These are phyloP conservation scores for Botrytis fabae DNA, from an alignment of 2,329 filamentous ascomycete species.

Conservation along the genomic window DNA sequence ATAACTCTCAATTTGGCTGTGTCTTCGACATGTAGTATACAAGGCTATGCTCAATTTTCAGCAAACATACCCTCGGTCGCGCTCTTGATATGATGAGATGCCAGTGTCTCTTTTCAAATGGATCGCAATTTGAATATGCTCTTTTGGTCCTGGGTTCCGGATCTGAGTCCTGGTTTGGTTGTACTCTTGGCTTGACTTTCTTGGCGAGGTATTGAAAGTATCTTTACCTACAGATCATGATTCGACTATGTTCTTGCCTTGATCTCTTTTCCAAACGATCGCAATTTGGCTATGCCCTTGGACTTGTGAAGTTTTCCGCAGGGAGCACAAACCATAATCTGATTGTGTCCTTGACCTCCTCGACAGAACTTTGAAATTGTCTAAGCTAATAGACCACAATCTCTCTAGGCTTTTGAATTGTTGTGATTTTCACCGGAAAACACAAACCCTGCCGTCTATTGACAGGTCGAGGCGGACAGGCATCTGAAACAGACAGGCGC, in stretches of 20 bases:
- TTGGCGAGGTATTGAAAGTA: too few species aligned
- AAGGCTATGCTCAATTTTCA: not conserved
- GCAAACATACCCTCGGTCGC: too few species aligned
- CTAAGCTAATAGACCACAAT: not conserved
- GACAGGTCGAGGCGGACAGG: not conserved
- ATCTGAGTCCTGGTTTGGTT: not conserved
- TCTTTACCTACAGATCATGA: too few species aligned
- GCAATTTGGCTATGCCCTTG: not conserved
- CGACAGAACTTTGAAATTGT: not conserved
- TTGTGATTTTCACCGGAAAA: not conserved
- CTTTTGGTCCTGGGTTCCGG: not conserved
- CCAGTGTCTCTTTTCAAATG: not conserved
- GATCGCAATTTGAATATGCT: not conserved
- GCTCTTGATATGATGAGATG: not conserved
- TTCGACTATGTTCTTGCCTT: not conserved
- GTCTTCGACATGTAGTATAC: not conserved
- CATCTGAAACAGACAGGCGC: not conserved
- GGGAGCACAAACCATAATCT: not conserved
- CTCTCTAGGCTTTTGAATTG: not conserved
- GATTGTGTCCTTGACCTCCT: not conserved
- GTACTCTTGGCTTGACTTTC: too few species aligned
- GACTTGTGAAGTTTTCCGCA: not conserved
- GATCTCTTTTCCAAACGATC: not conserved
- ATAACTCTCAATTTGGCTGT: fast-evolving
- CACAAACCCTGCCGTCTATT: not conserved